Conservation (phyloP, 352 stramenopile genomes). For the Thalassiosira hispida region DNA sequence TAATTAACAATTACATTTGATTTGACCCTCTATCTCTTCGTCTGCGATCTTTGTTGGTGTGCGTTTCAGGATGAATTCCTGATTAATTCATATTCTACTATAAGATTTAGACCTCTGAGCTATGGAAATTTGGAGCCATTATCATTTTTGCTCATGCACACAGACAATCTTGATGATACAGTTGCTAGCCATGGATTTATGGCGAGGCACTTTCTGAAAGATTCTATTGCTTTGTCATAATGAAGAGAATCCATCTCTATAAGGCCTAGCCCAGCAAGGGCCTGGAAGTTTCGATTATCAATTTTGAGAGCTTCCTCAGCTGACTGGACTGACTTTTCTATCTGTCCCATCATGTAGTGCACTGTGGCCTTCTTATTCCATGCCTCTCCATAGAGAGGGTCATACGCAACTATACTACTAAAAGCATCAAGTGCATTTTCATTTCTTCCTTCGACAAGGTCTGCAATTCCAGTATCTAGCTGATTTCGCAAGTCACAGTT, state of each 20-base stretch:
- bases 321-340: constrained; percentile 51
- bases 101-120: no score
- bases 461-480: constrained; percentile 61
- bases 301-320: constrained; percentile 63
- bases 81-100: no score
- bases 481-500: constrained; percentile 56
- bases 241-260: constrained; percentile 66
- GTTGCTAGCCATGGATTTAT: constrained; percentile 72
- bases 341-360: constrained; percentile 65
- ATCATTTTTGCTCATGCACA: constrained; percentile 48
- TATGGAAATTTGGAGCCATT: not conserved
- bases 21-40: no score
- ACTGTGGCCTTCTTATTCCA: constrained; percentile 68
- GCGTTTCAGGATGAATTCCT: no score
- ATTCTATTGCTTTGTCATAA: constrained; percentile 49
- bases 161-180: constrained; percentile 63
- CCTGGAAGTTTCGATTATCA: constrained; percentile 69
- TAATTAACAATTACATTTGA: no score
- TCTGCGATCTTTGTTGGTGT: no score
- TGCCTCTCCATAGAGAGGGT: constrained; percentile 73
- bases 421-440: constrained; percentile 61
- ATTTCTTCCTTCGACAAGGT: constrained; percentile 59
- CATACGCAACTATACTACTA: constrained; percentile 53
- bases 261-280: constrained; percentile 70
- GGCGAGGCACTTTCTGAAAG: constrained; percentile 66